Conservation (phyloP, 2,329 filamentous ascomycete genomes). For the Graphilbum fragrans region DNA sequence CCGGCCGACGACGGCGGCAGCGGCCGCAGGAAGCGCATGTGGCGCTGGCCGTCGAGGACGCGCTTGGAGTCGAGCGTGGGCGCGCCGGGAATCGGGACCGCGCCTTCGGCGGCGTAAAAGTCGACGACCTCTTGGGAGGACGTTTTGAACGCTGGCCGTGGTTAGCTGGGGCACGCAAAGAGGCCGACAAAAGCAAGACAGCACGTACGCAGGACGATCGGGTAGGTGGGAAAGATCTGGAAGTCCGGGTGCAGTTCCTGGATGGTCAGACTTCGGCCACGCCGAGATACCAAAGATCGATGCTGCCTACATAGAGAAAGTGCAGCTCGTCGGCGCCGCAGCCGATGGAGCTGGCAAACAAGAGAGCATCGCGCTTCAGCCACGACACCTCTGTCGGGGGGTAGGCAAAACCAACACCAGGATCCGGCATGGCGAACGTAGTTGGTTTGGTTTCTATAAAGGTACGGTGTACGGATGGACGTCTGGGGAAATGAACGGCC, state of each 20-base stretch:
- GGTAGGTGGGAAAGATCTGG: slow-evolving; percentile 78
- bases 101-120: slow-evolving; percentile 63
- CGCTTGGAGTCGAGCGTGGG: slow-evolving; percentile 64
- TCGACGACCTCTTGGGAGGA: slow-evolving; percentile 65
- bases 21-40: slow-evolving; percentile 63
- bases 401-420: slow-evolving; percentile 66
- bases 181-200: background rate
- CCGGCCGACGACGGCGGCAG: slow-evolving; percentile 62
- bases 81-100: slow-evolving; percentile 58
- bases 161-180: slow-evolving; percentile 2
- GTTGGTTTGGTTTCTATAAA: too few relatives aligned
- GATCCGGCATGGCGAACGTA: slow-evolving; percentile 26
- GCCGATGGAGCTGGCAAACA: slow-evolving; percentile 86
- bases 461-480: background rate
- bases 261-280: slow-evolving; percentile 1
- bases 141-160: slow-evolving; percentile 56
- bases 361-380: slow-evolving; percentile 76
- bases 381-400: slow-evolving; percentile 65
- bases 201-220: slow-evolving; percentile 59
- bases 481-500: too few relatives aligned
- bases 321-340: slow-evolving; percentile 76
- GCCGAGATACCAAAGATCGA: background rate
- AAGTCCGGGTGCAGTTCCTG: slow-evolving; percentile 84
- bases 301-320: slow-evolving; percentile 67
- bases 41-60: slow-evolving; percentile 75